Percentiles rank a stretch among this genome's conserved stretches.
These are phyloP conservation scores for Fremontodendron californicum DNA, from an alignment of 345 rosid species.

Conservation along the genomic window DNA sequence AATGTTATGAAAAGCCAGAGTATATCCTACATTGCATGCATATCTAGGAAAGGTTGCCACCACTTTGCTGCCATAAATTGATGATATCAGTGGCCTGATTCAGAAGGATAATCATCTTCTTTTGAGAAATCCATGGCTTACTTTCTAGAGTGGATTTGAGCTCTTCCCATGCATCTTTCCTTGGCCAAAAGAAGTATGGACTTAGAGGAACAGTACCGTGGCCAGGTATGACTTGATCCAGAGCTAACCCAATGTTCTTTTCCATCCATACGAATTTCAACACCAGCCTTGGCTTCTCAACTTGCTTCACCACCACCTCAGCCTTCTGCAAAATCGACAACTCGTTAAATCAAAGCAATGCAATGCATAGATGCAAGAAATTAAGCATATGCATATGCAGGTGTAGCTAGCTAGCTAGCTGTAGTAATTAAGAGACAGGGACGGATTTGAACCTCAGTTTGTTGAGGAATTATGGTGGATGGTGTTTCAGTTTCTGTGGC, in stretches of 20 bases:
- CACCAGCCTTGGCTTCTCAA: slow-evolving; percentile 59
- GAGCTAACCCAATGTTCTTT: slow-evolving; percentile 72
- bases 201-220: slow-evolving; percentile 71
- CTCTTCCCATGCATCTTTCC: slow-evolving; percentile 90
- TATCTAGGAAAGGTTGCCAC: slow-evolving; percentile 50
- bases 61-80: slow-evolving; percentile 87
- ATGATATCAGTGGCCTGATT: slow-evolving; percentile 85
- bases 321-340: slow-evolving; percentile 27
- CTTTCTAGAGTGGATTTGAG: slow-evolving; percentile 66
- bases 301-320: slow-evolving; percentile 37
- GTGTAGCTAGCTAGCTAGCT: too few species aligned
- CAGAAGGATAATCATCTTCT: slow-evolving; percentile 74
- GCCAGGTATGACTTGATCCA: slow-evolving; percentile 69
- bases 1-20: not conserved
- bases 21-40: not conserved
- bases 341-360: not conserved
- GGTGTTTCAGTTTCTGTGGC: slow-evolving; percentile 17
- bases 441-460: slow-evolving; percentile 26
- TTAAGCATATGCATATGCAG: too few species aligned
- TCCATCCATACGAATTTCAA: slow-evolving; percentile 87
- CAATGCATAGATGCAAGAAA: not conserved
- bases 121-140: slow-evolving; percentile 77
- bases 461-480: slow-evolving; percentile 20
- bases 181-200: slow-evolving; percentile 78
- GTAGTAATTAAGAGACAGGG: not conserved